Evolutionary conservation across 108 stramenopile genomes (phyloP).

Genomic region (Cylindrotheca fusiformis): DNA sequence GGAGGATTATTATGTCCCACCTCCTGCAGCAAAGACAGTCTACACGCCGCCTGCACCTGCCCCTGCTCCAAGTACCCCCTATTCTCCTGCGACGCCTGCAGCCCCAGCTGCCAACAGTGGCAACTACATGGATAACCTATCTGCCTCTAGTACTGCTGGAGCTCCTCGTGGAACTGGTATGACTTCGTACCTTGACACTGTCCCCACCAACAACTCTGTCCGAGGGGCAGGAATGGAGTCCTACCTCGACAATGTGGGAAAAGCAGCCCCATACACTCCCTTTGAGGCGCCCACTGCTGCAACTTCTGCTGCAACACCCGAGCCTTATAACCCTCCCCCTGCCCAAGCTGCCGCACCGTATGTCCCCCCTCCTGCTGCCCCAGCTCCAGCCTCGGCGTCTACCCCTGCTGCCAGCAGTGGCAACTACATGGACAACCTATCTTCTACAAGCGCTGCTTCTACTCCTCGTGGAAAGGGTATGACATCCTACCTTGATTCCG

Average conservation of each 20-base stretch:
- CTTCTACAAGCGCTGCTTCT: neutral
- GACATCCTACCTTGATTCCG: slow-evolving; percentile 14
- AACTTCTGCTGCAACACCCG: too few species aligned
- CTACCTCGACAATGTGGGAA: slow-evolving; percentile 12
- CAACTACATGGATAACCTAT: slow-evolving; percentile 21
- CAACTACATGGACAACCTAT: neutral
- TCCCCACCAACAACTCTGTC: slow-evolving; percentile 9
- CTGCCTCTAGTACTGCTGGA: neutral
- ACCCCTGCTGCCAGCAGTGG: neutral
- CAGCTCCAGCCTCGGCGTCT: neutral
- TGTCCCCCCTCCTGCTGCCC: slow-evolving; percentile 7
- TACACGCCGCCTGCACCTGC: neutral
- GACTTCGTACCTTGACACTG: slow-evolving; percentile 11
- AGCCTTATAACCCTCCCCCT: slow-evolving; percentile 3
- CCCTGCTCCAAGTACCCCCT: neutral
- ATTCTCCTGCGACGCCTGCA: neutral
- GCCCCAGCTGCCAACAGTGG: slow-evolving; percentile 1
- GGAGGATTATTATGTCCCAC: neutral
- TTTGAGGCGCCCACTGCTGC: neutral
- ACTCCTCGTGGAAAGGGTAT: slow-evolving; percentile 16
- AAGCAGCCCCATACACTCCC: neutral
- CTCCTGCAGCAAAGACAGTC: neutral
- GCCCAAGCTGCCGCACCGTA: slow-evolving; percentile 2
- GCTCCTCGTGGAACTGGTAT: slow-evolving; percentile 19
- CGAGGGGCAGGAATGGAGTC: slow-evolving; percentile 14